phyloP scores from a whole-genome alignment of 352 stramenopile genomes.

The Pythium monospermum region DNA sequence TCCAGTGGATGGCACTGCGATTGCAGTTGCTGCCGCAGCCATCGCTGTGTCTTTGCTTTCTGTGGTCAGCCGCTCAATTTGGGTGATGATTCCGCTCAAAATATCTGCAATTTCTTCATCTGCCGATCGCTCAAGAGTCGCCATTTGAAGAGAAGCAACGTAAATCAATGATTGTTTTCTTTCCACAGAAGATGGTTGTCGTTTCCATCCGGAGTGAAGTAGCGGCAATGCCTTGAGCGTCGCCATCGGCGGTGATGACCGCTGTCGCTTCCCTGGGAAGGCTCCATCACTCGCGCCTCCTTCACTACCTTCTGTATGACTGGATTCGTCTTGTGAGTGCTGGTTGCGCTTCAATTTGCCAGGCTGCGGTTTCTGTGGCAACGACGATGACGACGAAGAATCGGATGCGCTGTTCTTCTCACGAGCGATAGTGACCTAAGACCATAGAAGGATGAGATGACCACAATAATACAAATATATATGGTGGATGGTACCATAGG shows the following conservation, averaged over 20 bases:
- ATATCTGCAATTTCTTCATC: constrained; percentile 18
- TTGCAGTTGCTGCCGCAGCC: not conserved
- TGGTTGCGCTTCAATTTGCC: constrained; percentile 71
- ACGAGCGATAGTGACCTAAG: constrained; percentile 54
- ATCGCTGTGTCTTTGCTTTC: not conserved
- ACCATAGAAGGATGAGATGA: constrained; percentile 7
- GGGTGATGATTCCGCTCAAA: constrained; percentile 12
- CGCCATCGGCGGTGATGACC: constrained; percentile 38
- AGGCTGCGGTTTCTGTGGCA: constrained; percentile 13
- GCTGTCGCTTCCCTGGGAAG: constrained; percentile 47
- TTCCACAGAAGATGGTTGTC: not conserved
- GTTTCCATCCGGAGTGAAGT: constrained; percentile 9
- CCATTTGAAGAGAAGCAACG: no score
- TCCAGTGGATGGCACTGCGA: no score
- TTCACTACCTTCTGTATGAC: constrained; percentile 4
- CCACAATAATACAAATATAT: not conserved
- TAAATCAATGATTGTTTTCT: no score
- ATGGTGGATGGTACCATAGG: not conserved
- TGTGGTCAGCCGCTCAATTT: constrained; percentile 7
- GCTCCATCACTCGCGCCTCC: constrained; percentile 19
- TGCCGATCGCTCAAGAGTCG: not conserved
- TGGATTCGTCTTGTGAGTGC: constrained; percentile 37
- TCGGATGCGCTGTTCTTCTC: constrained; percentile 61
- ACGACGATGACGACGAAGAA: not conserved
- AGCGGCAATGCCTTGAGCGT: not conserved